Evolutionary conservation across 1,139 yeast genomes (phyloP), one percentile per base, ranked within the genome.

Genomic region (Insectozyma bohioensis): DNA sequence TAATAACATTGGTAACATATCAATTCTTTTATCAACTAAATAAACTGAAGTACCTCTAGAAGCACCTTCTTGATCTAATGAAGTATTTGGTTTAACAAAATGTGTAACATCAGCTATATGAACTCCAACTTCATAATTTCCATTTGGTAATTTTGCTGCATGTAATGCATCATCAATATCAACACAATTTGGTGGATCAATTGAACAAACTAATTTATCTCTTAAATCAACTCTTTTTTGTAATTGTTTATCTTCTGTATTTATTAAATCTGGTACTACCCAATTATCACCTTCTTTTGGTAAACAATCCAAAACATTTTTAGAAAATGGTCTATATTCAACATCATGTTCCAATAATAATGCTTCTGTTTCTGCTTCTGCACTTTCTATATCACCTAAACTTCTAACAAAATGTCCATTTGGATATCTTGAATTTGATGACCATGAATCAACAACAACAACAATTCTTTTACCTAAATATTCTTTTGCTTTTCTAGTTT

Each of bases 41-140:
- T 94, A 94, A 3, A 92, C 97, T 4, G 98, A 90, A 0, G 98
- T 94, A 54, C 97, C 97, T 60, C 99, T 78, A 2, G 95, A 74
- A 1, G 97, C 95, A 60, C 97, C 99, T 62, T 94, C 99, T 31
- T 78, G 84, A 56, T 94, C 98, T 40, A 94, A 69, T 0, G 98
- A 81, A 4, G 97, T 88, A 44, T 82, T 85, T 1, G 98, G 83
- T 58, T 88, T 87, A 30, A 94, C 98, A 51, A 94, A 94, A 60
- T 94, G 95, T 1, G 97, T 87, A 14, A 94, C 99, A 64, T 94
- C 99, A 5, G 99, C 99, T 65, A 94, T 94, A 56, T 94, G 99
- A 20, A 94, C 99, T 52, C 99, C 98, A 33, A 94, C 95, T 57
- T 92, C 95, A 63, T 76, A 88, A 55, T 90, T 87, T 2, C 98